phyloP scores from a whole-genome alignment of 192 early-diverging fungal species.

The Mortierella hygrophila region DNA sequence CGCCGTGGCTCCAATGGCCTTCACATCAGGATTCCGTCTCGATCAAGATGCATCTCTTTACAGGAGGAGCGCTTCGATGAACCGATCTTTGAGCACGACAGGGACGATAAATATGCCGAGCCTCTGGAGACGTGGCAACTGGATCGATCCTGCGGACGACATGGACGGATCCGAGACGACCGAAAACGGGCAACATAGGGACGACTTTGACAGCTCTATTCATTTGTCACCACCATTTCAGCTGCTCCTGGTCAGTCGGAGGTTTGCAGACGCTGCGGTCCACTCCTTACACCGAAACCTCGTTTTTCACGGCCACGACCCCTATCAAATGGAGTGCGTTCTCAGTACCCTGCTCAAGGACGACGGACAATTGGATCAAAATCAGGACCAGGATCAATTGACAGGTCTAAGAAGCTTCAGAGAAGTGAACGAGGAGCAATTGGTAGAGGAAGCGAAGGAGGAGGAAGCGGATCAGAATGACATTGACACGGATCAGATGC shows the following conservation, averaged over 20 bases:
- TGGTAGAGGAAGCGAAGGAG: not conserved
- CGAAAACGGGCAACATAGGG: slow-evolving; percentile 9
- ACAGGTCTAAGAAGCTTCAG: not conserved
- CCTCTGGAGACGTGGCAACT: not conserved
- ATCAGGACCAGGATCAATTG: not conserved
- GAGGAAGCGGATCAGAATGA: not conserved
- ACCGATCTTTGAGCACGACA: slow-evolving; percentile 4
- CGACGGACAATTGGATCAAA: not conserved
- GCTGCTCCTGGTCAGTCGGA: slow-evolving; percentile 36
- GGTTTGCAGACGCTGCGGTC: slow-evolving; percentile 44
- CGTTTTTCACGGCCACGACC: slow-evolving; percentile 50
- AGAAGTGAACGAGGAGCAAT: slow-evolving; percentile 9
- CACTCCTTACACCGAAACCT: slow-evolving; percentile 33
- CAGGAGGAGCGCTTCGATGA: slow-evolving; percentile 18
- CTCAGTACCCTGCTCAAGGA: slow-evolving; percentile 26
- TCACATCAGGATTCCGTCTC: slow-evolving; percentile 1
- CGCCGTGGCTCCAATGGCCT: not conserved
- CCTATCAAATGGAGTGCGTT: slow-evolving; percentile 27
- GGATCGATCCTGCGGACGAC: not conserved
- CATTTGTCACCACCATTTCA: slow-evolving; percentile 28
- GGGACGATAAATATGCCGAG: not conserved
- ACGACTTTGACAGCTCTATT: slow-evolving; percentile 34
- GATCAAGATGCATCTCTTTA: not conserved
- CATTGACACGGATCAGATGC: not conserved
- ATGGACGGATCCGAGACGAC: slow-evolving; percentile 5